phyloP scores from a whole-genome alignment of 306 rosid genomes.

The Pterocarpus santalinus region DNA sequence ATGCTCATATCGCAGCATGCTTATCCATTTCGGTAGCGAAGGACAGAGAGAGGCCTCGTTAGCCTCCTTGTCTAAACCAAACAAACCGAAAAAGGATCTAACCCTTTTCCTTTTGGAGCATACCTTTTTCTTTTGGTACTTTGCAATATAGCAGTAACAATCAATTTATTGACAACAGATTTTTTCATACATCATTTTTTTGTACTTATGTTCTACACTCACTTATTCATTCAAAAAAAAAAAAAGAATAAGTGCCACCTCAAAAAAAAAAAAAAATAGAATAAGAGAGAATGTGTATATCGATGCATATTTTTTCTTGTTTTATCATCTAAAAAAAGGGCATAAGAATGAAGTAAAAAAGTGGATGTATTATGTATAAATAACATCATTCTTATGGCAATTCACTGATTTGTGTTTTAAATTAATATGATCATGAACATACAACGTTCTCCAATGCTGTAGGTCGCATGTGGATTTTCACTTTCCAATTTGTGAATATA shows the following conservation, averaged over 20 bases:
- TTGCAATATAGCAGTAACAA: background rate
- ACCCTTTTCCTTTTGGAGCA: slow-evolving; percentile 22
- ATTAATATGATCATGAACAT: slow-evolving; percentile 17
- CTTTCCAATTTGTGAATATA: slow-evolving; percentile 36
- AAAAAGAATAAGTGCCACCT: too few species aligned
- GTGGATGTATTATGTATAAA: background rate
- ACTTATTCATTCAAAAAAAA: too few species aligned
- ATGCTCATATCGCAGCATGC: background rate
- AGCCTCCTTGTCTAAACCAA: background rate
- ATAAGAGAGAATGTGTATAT: too few species aligned
- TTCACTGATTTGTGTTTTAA: background rate
- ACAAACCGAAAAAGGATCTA: slow-evolving; percentile 22
- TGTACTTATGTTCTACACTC: too few species aligned
- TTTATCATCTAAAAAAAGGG: background rate
- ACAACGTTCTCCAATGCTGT: slow-evolving; percentile 18
- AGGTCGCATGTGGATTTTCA: slow-evolving; percentile 31
- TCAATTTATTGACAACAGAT: background rate
- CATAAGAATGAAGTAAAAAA: background rate
- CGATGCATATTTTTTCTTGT: background rate
- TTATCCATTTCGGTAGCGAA: slow-evolving; percentile 49
- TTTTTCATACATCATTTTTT: too few species aligned
- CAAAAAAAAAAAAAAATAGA: too few species aligned
- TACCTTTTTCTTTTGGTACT: slow-evolving; percentile 27
- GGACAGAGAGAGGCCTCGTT: slow-evolving; percentile 32
- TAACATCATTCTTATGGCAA: background rate